Conservation (phyloP, 805 yeast genomes). For the Lachancea quebecensis region DNA sequence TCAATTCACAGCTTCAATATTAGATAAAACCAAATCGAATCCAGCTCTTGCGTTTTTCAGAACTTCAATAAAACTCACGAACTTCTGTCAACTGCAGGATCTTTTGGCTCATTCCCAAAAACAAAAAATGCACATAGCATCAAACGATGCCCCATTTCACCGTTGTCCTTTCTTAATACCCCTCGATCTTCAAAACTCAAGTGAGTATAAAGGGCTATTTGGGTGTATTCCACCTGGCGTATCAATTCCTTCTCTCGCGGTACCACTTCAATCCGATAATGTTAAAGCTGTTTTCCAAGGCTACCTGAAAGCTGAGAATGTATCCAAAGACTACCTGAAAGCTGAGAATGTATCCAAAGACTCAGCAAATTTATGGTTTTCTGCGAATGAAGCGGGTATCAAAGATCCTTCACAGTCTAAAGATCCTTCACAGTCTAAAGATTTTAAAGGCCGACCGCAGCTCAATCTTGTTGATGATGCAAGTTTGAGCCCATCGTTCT, state of each 20-base stretch:
- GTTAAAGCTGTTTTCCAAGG: constrained; percentile 36
- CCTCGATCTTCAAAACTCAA: constrained; percentile 39
- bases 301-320: constrained; percentile 3
- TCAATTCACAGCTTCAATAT: constrained; percentile 30
- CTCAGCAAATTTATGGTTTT: too few species aligned
- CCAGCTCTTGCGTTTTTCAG: constrained; percentile 36
- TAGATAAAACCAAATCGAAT: constrained; percentile 21
- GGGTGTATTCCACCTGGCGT: constrained; percentile 54
- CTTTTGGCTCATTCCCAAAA: constrained; percentile 38
- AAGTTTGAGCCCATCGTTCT: too few species aligned
- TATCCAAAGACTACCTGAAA: constrained; percentile 24
- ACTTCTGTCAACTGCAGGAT: constrained; percentile 49
- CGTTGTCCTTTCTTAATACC: constrained; percentile 67
- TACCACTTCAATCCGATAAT: constrained; percentile 49
- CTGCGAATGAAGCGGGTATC: too few species aligned
- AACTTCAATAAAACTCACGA: constrained; percentile 55
- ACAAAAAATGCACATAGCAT: constrained; percentile 60
- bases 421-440: too few species aligned
- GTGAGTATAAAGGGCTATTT: constrained; percentile 39
- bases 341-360: not conserved
- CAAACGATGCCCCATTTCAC: constrained; percentile 79
- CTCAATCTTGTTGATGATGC: too few species aligned
- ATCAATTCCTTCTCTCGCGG: constrained; percentile 55
- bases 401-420: too few species aligned
- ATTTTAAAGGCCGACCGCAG: too few species aligned